Evolutionary conservation across 441 rosid genomes (phyloP).

Genomic region (Adansonia madagascariensis): DNA sequence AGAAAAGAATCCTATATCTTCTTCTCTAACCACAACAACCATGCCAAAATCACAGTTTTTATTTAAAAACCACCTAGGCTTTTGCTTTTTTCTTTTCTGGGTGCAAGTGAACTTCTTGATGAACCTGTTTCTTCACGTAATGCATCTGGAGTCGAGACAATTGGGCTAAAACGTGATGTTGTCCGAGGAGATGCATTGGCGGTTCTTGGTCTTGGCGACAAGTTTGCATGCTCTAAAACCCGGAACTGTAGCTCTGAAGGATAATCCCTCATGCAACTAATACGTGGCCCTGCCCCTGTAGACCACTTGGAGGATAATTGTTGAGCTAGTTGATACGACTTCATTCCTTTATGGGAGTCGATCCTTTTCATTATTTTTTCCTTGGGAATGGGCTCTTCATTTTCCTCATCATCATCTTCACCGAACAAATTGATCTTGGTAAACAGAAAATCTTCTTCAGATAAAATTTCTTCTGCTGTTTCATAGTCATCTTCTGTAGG

Average conservation of each 20-base stretch:
- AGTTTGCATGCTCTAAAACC: conserved; percentile 56
- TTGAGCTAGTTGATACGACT: conserved; percentile 62
- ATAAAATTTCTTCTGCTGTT: conserved; percentile 68
- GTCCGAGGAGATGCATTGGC: conserved; percentile 28
- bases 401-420: conserved; percentile 49
- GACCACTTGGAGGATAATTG: conserved; percentile 63
- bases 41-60: conserved; percentile 10
- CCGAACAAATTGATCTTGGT: conserved; percentile 56
- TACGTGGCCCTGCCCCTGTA: conserved; percentile 78
- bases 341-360: conserved; percentile 60
- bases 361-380: conserved; percentile 66
- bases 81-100: conserved; percentile 24
- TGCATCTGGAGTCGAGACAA: conserved; percentile 26
- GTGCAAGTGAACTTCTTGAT: conserved; percentile 36
- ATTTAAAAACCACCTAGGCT: conserved; percentile 24
- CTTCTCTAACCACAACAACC: conserved; percentile 22
- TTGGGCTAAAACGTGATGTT: conserved; percentile 33
- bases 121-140: not conserved
- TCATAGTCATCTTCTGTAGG: conserved; percentile 61
- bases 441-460: conserved; percentile 76
- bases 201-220: conserved; percentile 55
- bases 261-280: conserved; percentile 80
- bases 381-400: conserved; percentile 47
- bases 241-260: conserved; percentile 61
- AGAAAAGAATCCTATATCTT: conserved; percentile 25